A percentile compares a stretch with the other conserved stretches of the same genome.
Conservation (phyloP, 2,329 filamentous ascomycete genomes). For the Colletotrichum ledebouriae region DNA sequence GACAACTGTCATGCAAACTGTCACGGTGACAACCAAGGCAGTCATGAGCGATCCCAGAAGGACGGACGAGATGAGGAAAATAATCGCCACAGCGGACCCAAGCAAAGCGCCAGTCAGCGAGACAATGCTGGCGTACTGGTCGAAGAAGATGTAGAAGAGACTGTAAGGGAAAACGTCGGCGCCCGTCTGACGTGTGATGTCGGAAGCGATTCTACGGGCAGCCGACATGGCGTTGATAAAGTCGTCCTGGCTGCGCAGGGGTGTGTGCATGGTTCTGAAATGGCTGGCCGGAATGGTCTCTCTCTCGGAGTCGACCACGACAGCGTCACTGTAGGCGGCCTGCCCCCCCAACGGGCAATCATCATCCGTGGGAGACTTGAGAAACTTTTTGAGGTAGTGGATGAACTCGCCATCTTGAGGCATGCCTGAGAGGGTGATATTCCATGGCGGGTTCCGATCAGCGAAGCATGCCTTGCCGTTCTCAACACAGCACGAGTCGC, state of each 20-base stretch:
- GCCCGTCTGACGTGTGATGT: constrained; percentile 78
- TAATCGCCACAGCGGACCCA: constrained; percentile 85
- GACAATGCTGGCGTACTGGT: constrained; percentile 92
- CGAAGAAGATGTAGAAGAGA: constrained; percentile 99
- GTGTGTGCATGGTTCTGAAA: constrained; percentile 91
- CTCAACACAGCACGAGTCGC: constrained; percentile 79
- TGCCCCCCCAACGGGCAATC: constrained; percentile 90
- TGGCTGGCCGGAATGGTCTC: constrained; percentile 84
- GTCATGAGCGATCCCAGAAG: constrained; percentile 89
- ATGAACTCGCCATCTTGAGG: constrained; percentile 94
- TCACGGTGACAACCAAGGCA: constrained; percentile 83
- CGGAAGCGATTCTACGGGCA: constrained; percentile 86
- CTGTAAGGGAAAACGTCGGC: constrained; percentile 96
- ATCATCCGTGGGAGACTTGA: constrained; percentile 82
- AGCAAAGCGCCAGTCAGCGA: constrained; percentile 83
- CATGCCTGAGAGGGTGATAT: constrained; percentile 90
- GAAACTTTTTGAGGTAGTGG: constrained; percentile 85
- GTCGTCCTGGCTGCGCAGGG: constrained; percentile 87
- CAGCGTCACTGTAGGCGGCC: constrained; percentile 86
- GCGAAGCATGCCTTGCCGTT: constrained; percentile 82
- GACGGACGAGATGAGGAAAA: constrained; percentile 82
- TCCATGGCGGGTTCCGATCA: constrained; percentile 84
- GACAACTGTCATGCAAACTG: constrained; percentile 92
- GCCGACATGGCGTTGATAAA: constrained; percentile 93
- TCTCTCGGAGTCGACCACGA: constrained; percentile 79